Evolutionary conservation across 306 rosid species (phyloP).

Genomic region (Trifolium repens): DNA sequence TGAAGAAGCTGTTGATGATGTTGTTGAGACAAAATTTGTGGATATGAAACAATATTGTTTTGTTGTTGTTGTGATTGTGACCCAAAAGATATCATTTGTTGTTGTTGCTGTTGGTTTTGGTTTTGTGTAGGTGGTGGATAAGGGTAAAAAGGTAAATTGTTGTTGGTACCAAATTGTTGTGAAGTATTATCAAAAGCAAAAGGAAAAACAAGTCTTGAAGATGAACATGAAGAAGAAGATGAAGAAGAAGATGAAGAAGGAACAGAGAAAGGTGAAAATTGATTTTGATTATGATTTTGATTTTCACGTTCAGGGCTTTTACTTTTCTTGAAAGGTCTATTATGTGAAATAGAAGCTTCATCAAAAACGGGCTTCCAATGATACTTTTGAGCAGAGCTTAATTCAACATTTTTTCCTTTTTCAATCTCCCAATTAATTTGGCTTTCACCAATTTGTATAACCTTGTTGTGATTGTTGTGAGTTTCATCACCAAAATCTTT

Average conservation of each 20-base stretch:
- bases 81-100: conserved; percentile 58
- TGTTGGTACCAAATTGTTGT: conserved; percentile 46
- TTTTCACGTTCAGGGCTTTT: conserved; percentile 61
- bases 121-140: conserved; percentile 43
- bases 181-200: conserved; percentile 63
- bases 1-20: conserved; percentile 71
- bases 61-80: conserved; percentile 51
- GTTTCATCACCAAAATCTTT: conserved; percentile 49
- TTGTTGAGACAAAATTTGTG: conserved; percentile 44
- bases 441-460: conserved; percentile 37
- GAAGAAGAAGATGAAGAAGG: conserved; percentile 38
- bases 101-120: conserved; percentile 42
- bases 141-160: conserved; percentile 41
- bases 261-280: conserved; percentile 10
- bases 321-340: conserved; percentile 80
- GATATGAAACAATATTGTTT: conserved; percentile 42
- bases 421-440: conserved; percentile 50
- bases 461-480: neutral
- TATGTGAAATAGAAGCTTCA: conserved; percentile 58
- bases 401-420: conserved; percentile 45
- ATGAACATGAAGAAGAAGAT: conserved; percentile 29
- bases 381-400: conserved; percentile 44
- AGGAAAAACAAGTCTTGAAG: conserved; percentile 73
- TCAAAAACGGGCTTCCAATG: conserved; percentile 67
- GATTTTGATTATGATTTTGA: conserved; percentile 24